Evolutionary conservation across 2,329 filamentous ascomycete species (phyloP), one percentile per base, ranked within the genome.

Genomic region (Neonectria punicea): DNA sequence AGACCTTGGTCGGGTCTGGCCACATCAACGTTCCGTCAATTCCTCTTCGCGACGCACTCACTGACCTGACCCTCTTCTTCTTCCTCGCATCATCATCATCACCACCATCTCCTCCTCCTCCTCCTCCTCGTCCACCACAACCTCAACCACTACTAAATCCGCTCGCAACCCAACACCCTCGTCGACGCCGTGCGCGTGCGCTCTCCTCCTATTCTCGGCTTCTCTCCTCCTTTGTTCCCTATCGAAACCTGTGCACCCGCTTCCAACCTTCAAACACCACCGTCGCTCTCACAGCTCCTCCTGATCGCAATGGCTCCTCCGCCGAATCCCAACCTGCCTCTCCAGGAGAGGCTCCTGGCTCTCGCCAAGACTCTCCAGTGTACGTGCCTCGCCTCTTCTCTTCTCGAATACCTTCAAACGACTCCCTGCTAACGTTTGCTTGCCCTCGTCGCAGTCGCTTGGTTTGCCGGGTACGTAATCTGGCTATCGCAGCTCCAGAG

Each of bases 311-410:
- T 97, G 68, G 93, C 92, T 81, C 91, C 92, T 82, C 91, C 92
- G 80, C 91, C 92, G 70, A 83, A 90, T 64, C 83, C 91, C 63
- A 86, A 83, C 73, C 80, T 92, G 80, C 90, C 93, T 79, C 84
- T 96, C 75, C 82, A 84, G 76, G 90, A 96, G 84, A 88, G 94
- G 77, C 83, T 97, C 66, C 81, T 93, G 75, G 85, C 88, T 73
- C 86, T 98, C 73, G 94, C 91, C 71, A 90, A 97, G 81, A 98
- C 94, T 50, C 86, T 98, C 73, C 96, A 98, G 85, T 99, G 95
- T 92, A 89, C 80, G 83, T 89, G 79, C 58, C 66, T 34, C 66
- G 49, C 61, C 60, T 44, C 53, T 36, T 41, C 53, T 54, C 18
- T 7, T 53, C 58, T 57, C 51, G 49, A 61, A 22, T 57, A 20